Evolutionary conservation across 1,284 basidiomycete genomes (phyloP).

Genomic region (Rhodotorula sp.): DNA sequence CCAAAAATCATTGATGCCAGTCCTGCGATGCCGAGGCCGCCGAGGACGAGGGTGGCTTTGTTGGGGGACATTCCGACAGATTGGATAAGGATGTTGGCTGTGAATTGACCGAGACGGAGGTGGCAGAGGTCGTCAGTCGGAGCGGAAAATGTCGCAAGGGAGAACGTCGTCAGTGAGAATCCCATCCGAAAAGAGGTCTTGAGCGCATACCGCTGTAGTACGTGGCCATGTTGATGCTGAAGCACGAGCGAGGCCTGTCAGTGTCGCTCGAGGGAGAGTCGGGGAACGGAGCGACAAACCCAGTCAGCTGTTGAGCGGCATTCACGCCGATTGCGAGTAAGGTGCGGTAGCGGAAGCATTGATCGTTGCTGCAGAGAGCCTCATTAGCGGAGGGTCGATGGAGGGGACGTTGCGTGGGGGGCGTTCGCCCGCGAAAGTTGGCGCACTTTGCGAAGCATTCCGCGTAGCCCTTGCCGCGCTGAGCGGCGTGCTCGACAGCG

Average conservation of each 20-base stretch:
- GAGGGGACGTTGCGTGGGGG: neutral
- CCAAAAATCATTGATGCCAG: conserved; percentile 11
- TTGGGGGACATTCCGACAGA: conserved; percentile 27
- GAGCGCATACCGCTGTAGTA: conserved; percentile 34
- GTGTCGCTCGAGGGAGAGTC: neutral
- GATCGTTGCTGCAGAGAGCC: conserved; percentile 29
- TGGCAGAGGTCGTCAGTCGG: too few relatives aligned
- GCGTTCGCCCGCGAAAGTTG: neutral
- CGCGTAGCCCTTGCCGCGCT: conserved; percentile 27
- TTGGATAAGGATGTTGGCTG: conserved; percentile 34
- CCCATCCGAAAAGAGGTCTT: too few relatives aligned
- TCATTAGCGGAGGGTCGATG: neutral
- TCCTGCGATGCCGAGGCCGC: conserved; percentile 28
- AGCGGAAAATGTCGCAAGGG: too few relatives aligned
- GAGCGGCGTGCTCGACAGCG: conserved; percentile 36
- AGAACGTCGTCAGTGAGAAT: too few relatives aligned
- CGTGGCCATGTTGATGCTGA: neutral
- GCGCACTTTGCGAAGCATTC: conserved; percentile 36
- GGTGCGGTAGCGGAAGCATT: conserved; percentile 43
- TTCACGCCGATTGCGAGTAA: conserved; percentile 38
- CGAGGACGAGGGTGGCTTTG: conserved; percentile 34
- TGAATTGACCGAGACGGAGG: too few relatives aligned
- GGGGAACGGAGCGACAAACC: conserved; percentile 10
- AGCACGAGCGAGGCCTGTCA: neutral
- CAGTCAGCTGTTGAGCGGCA: conserved; percentile 42